phyloP scores from a whole-genome alignment of 2,329 filamentous ascomycete genomes.

The Tolypocladium album region DNA sequence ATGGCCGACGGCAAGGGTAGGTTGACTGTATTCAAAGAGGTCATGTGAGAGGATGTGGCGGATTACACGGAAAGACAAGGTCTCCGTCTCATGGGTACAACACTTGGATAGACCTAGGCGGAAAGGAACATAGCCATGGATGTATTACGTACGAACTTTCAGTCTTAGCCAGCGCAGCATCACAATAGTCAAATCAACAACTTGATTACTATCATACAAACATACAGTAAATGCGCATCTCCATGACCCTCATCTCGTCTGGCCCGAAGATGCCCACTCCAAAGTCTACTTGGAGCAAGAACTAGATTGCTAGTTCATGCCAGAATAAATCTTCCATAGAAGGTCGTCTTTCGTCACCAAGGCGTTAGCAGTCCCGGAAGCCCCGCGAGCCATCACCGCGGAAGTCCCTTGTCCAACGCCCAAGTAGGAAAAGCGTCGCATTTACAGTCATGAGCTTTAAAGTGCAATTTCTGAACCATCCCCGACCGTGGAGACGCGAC shows the following conservation, averaged over 20 bases:
- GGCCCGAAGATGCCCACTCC: not conserved
- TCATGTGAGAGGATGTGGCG: not conserved
- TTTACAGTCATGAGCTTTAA: constrained; percentile 9
- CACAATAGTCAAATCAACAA: not conserved
- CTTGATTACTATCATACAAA: constrained; percentile 9
- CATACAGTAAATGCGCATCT: not conserved
- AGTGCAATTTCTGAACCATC: constrained; percentile 13
- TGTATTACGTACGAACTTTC: not conserved
- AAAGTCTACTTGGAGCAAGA: constrained; percentile 4
- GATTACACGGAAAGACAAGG: too few species aligned
- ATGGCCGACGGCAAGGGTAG: not conserved
- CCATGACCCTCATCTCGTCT: constrained; percentile 1
- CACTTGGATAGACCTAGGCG: not conserved
- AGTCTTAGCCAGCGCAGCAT: not conserved
- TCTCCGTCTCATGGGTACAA: not conserved
- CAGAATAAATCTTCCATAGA: not conserved
- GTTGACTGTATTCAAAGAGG: not conserved
- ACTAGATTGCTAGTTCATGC: not conserved
- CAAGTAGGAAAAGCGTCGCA: not conserved
- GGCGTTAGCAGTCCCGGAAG: not conserved
- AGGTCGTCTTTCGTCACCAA: not conserved
- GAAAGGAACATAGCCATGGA: not conserved
- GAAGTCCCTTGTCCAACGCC: not conserved
- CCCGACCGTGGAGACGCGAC: not conserved
- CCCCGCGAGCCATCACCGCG: not conserved